Percentiles rank a stretch among this genome's conserved stretches.
Evolutionary conservation across 78 protist genomes (phyloP).

Genomic region (slime mould (Dictyostelium discoideum)): DNA sequence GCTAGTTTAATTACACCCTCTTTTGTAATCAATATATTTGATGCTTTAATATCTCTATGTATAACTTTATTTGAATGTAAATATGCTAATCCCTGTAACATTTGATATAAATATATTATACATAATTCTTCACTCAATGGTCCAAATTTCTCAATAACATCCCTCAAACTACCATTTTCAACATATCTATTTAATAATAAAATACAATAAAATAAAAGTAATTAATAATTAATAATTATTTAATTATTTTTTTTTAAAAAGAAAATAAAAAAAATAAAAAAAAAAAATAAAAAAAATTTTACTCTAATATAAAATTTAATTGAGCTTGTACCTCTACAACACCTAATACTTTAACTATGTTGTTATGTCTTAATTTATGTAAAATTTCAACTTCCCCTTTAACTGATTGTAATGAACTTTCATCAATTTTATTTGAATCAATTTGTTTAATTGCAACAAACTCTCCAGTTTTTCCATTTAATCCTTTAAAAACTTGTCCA

Average conservation of each 20-base stretch:
- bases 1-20: slow-evolving; percentile 91
- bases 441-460: slow-evolving; percentile 81
- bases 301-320: slow-evolving; percentile 73
- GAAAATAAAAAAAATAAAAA: too few species aligned
- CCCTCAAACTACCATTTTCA: slow-evolving; percentile 73
- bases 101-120: slow-evolving; percentile 62
- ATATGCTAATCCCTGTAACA: slow-evolving; percentile 66
- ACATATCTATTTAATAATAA: slow-evolving; percentile 25
- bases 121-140: slow-evolving; percentile 61
- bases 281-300: background rate
- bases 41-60: slow-evolving; percentile 89
- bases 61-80: slow-evolving; percentile 67
- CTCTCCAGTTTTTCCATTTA: slow-evolving; percentile 74
- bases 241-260: background rate
- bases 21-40: slow-evolving; percentile 90
- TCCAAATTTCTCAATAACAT: slow-evolving; percentile 72
- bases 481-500: slow-evolving; percentile 75
- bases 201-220: background rate
- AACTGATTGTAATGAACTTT: slow-evolving; percentile 13
- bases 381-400: slow-evolving; percentile 63
- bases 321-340: slow-evolving; percentile 64
- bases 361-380: slow-evolving; percentile 54
- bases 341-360: slow-evolving; percentile 75
- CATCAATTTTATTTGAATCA: slow-evolving; percentile 28
- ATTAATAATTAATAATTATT: too few species aligned